A percentile compares a stretch with the other conserved stretches of the same genome.
phyloP scores from a whole-genome alignment of 1,139 yeast genomes.

The Candida sanyaensis region DNA sequence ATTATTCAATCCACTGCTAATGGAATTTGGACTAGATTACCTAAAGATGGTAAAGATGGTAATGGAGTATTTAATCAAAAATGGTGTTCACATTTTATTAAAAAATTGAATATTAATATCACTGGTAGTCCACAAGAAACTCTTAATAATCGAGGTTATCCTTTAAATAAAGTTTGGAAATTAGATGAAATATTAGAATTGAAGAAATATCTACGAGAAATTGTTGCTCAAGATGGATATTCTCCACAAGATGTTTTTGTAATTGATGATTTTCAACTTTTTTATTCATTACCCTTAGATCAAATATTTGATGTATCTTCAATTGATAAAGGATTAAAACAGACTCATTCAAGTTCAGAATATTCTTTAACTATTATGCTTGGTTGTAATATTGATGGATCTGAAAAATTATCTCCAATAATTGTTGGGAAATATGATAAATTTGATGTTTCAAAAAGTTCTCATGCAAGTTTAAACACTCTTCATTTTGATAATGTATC shows the following conservation, averaged over 20 bases:
- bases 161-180: constrained; percentile 61
- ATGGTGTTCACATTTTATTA: constrained; percentile 63
- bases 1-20: constrained; percentile 65
- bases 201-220: constrained; percentile 34
- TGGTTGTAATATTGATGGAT: constrained; percentile 63
- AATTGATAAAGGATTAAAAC: constrained; percentile 47
- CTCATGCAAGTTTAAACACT: constrained; percentile 32
- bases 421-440: constrained; percentile 63
- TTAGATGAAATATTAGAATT: constrained; percentile 56
- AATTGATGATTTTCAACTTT: constrained; percentile 60
- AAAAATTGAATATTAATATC: constrained; percentile 55
- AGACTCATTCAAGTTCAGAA: constrained; percentile 49
- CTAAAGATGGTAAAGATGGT: constrained; percentile 57
- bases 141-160: constrained; percentile 31
- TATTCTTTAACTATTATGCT: constrained; percentile 61
- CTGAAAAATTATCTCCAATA: constrained; percentile 61
- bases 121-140: constrained; percentile 48
- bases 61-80: constrained; percentile 64
- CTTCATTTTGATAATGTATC: constrained; percentile 20
- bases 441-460: constrained; percentile 45
- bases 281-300: constrained; percentile 63
- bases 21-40: constrained; percentile 63
- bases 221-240: constrained; percentile 35
- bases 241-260: constrained; percentile 58
- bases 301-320: constrained; percentile 54